Base-by-base conservation (phyloP, 495 filamentous ascomycete species). In the Penicillium paradoxum region DNA sequence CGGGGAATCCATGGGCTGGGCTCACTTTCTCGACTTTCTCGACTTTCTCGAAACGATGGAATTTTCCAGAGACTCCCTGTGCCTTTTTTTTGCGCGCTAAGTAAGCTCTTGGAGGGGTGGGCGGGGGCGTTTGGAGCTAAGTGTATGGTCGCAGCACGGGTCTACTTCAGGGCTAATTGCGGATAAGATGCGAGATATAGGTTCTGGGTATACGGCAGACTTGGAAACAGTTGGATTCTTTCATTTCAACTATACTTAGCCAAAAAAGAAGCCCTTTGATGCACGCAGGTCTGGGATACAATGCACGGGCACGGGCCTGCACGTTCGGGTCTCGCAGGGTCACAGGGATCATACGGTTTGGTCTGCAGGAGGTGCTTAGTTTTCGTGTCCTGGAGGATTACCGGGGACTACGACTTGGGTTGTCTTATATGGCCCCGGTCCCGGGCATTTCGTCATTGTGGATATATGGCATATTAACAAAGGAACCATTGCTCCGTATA, bases 61-160 rank as follows among this genome's bases (percentile, higher is more conserved):
- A 27, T 43, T 27, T 43, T 43, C 15, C 5, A 7, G 3, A 27
- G 14, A 17, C 14, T 43, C 24, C 24, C 24, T 3, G 24, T 27
- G 24, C 24, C 3, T 52, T 52, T 56, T 45, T 56, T 53, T 54
- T 55, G 22, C 32, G 2, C 58, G 58, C 58, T 61, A 61, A 54
- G 39, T 40, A 52, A 40, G n/a, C 34, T 37, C 34, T 54, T 50
- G 56, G 50, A 53, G 50, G 58, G 50, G 34, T 32, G 48, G 36
- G 58, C 46, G 54, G 58, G 56, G 59, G 45, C 18, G 39, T 39
- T 39, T 19, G 55, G 52, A 43, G 49, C 48, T 56, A 59, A 51
- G 18, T 36, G 32, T n/a, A n/a, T n/a, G n/a, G n/a, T n/a, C n/a
- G n/a, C n/a, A n/a, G n/a, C n/a, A n/a, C n/a, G n/a, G n/a, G n/a